These are phyloP conservation scores for Macrocybe gigantea DNA, from an alignment of 768 basidiomycete species.

Conservation along the genomic window DNA sequence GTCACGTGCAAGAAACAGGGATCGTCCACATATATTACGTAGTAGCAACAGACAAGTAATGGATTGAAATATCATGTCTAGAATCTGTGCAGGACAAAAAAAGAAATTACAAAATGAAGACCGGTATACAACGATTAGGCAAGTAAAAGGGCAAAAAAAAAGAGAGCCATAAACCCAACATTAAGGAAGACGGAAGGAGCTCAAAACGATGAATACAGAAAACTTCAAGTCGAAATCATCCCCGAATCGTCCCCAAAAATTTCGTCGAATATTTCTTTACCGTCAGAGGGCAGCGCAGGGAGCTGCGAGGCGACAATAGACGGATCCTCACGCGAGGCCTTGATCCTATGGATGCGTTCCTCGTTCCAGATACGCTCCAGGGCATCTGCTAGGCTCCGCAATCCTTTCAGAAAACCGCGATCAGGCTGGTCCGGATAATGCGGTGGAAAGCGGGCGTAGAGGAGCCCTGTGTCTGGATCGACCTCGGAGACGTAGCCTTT, in stretches of 20 bases:
- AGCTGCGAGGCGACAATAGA: conserved; percentile 42
- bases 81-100: conserved; percentile 1
- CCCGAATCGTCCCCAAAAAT: conserved; percentile 73
- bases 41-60: background rate
- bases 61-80: background rate
- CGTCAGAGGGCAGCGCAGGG: conserved; percentile 60
- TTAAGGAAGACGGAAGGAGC: too few relatives aligned
- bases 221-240: conserved; percentile 64
- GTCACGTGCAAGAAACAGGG: background rate
- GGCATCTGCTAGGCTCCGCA: conserved; percentile 73
- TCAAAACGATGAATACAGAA: background rate
- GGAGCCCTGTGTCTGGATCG: conserved; percentile 75
- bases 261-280: conserved; percentile 75
- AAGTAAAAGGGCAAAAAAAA: background rate
- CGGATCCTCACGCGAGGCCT: conserved; percentile 54
- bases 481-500: conserved; percentile 80
- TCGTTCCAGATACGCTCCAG: conserved; percentile 86
- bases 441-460: conserved; percentile 92
- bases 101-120: conserved; percentile 1
- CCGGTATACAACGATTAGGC: too few relatives aligned
- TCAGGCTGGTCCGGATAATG: conserved; percentile 87
- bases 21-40: background rate
- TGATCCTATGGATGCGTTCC: conserved; percentile 68
- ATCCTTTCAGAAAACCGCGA: conserved; percentile 88
- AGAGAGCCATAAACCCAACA: too few relatives aligned